A percentile compares a stretch with the other conserved stretches of the same genome.
Conservation (phyloP, 495 filamentous ascomycete genomes). For the Viridothelium virens region DNA sequence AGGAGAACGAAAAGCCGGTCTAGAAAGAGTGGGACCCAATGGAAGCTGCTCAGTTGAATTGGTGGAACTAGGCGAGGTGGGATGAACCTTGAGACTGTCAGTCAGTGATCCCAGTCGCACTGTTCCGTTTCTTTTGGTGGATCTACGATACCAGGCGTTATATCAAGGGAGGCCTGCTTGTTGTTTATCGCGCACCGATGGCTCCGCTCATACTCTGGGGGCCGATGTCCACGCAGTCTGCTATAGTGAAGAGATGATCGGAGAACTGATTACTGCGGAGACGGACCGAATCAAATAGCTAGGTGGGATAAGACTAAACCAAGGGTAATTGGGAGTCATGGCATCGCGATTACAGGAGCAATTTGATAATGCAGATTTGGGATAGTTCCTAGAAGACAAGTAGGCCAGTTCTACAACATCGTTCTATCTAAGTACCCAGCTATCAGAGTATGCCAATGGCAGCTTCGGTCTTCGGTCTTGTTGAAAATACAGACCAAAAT, state of each 20-base stretch:
- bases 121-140: not conserved
- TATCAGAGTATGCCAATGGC: too few relatives aligned
- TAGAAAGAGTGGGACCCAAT: not conserved
- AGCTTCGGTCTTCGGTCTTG: too few relatives aligned
- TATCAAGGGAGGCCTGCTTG: not conserved
- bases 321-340: not conserved
- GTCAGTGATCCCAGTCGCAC: constrained; percentile 2
- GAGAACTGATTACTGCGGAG: not conserved
- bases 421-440: too few relatives aligned
- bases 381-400: too few relatives aligned
- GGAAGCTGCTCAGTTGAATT: not conserved
- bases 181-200: not conserved
- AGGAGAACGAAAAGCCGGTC: constrained; percentile 1
- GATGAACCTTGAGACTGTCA: not conserved
- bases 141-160: not conserved
- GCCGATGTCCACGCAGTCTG: not conserved
- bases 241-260: not conserved
- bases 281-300: not conserved
- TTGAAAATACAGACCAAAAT: too few relatives aligned
- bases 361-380: too few relatives aligned
- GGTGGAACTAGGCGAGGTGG: not conserved
- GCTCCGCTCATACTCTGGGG: not conserved
- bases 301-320: not conserved
- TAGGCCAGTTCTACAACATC: too few relatives aligned
- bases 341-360: not conserved